These are phyloP conservation scores for Aspergillus kassunensis DNA, from an alignment of 495 filamentous ascomycete genomes.

Conservation along the genomic window DNA sequence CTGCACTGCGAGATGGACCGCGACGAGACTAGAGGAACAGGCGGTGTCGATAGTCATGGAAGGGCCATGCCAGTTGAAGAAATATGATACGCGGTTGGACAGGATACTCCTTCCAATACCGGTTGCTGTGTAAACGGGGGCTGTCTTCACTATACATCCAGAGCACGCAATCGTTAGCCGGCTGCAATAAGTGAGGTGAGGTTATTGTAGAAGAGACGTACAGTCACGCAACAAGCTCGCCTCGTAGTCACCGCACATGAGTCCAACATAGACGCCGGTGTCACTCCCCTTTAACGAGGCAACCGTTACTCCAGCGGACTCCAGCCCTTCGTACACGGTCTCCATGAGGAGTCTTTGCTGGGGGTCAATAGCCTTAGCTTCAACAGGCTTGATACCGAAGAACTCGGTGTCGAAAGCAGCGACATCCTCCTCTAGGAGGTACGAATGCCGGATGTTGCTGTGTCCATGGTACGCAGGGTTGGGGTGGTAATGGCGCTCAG, in stretches of 20 bases:
- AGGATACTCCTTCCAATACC: conserved; percentile 46
- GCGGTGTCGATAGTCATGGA: conserved; percentile 58
- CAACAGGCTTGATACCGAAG: conserved; percentile 50
- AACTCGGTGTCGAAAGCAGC: conserved; percentile 41
- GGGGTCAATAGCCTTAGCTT: conserved; percentile 43
- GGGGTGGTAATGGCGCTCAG: not conserved
- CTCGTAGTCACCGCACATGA: conserved; percentile 48
- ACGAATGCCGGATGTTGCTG: not conserved
- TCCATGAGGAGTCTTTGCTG: conserved; percentile 51
- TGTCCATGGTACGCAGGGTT: not conserved
- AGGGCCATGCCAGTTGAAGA: conserved; percentile 54
- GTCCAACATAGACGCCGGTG: conserved; percentile 44
- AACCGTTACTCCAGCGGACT: conserved; percentile 47
- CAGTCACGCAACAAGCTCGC: no score
- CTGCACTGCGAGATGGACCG: conserved; percentile 39
- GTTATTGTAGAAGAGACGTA: no score
- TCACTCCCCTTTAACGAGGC: conserved; percentile 31
- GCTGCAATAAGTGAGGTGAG: no score
- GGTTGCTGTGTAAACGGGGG: conserved; percentile 49
- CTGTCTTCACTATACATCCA: no score
- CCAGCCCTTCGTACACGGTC: conserved; percentile 53
- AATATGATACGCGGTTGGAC: conserved; percentile 54
- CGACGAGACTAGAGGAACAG: conserved; percentile 51
- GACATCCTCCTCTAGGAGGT: not conserved
- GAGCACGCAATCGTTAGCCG: no score